Base-by-base conservation (phyloP, 805 yeast genomes). In the Yarrowia phangngaensis region DNA sequence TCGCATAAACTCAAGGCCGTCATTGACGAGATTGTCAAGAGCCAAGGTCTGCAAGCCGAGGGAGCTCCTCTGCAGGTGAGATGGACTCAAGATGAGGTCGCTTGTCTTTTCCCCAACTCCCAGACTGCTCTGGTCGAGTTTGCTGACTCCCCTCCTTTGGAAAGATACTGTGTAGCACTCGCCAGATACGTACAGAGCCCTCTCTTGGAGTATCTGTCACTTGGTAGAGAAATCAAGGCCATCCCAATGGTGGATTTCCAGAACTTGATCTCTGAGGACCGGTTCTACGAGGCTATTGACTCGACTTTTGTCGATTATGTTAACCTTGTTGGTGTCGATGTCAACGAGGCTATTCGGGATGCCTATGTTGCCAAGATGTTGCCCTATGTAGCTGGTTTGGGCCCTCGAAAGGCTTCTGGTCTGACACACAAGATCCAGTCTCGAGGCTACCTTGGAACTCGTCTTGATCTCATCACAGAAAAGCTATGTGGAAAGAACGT, bases 121-220 rank as follows among this genome's bases (percentile, higher is more conserved):
- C 74, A 71, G 28, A 74, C 86, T 51, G 95, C 95, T 0, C 69
- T 67, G 5, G 70, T 72, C 36, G 97, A 92, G 63, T 84, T 84
- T 60, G 80, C 95, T 8, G 95, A 85, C 61, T 83, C 84, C 54
- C 80, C 96, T 1, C 73, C 84, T 2, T 72, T 88, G 53, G 81
- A 81, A 9, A 79, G 84, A 58, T 92, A 90, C 67, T 82, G 92
- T 65, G 79, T 89, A 54, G 95, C 87, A 8, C 71, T 90, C 54
- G 97, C 94, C 8, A 80, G 97, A 56, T 92, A 86, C 62, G 76
- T 84, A 51, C 98, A 92, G 66, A 83, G 85, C 50, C 98, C 99
- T n/a, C 63, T 92, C 52, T 66, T 85, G 58, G 99, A 92, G 65
- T 92, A 89, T 62, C 79, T 89, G 51, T 76, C 87, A 6, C 70